phyloP scores from a whole-genome alignment of 495 filamentous ascomycete species.

The Trichocladium uniseriatum region DNA sequence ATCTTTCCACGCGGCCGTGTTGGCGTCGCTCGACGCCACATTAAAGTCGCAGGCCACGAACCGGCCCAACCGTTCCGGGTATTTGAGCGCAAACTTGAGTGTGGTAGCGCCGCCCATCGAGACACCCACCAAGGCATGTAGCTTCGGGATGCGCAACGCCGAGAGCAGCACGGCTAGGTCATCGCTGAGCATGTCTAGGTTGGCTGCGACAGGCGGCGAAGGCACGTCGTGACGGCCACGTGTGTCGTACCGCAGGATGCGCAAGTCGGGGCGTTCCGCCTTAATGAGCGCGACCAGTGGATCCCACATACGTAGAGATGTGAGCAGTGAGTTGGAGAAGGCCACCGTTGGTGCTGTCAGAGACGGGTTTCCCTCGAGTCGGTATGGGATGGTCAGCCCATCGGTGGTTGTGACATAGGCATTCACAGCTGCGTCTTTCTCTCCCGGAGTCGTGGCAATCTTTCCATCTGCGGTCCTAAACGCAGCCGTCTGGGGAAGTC shows the following conservation, averaged over 20 bases:
- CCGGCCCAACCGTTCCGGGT: constrained; percentile 46
- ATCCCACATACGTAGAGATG: constrained; percentile 68
- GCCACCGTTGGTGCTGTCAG: constrained; percentile 58
- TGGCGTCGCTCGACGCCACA: constrained; percentile 53
- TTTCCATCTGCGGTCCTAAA: constrained; percentile 47
- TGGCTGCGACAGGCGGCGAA: constrained; percentile 31
- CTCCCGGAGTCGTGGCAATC: constrained; percentile 36
- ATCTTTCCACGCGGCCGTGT: constrained; percentile 67
- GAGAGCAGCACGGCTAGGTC: constrained; percentile 53
- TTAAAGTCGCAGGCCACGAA: constrained; percentile 77
- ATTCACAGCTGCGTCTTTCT: constrained; percentile 43
- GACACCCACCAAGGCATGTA: constrained; percentile 59
- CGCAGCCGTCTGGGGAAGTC: constrained; percentile 24
- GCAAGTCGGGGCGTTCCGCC: constrained; percentile 50
- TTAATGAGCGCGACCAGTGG: constrained; percentile 52
- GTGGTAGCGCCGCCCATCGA: constrained; percentile 68
- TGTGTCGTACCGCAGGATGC: constrained; percentile 61
- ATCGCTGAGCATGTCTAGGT: constrained; percentile 53
- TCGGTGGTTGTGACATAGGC: constrained; percentile 63
- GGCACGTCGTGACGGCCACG: constrained; percentile 53
- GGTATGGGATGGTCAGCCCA: constrained; percentile 57
- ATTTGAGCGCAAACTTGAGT: constrained; percentile 57
- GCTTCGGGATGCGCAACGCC: constrained; percentile 50
- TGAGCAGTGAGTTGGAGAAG: constrained; percentile 67
- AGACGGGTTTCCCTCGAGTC: constrained; percentile 61